Evolutionary conservation across 1,284 basidiomycete species (phyloP).

Genomic region (Rhodotorula sp.): DNA sequence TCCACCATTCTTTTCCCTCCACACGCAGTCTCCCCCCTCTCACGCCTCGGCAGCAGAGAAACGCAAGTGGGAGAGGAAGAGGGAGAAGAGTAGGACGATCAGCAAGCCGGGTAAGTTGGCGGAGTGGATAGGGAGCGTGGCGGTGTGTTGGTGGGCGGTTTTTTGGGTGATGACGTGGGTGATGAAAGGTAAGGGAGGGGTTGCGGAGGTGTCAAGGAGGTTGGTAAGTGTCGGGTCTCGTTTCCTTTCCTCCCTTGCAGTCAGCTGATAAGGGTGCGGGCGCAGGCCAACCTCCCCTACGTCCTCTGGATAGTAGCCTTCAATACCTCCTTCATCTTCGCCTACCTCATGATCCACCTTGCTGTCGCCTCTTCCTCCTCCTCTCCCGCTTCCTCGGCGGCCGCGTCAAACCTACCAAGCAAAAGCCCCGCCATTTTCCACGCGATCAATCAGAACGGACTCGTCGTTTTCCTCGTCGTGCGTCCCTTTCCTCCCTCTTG

Average conservation of each 20-base stretch:
- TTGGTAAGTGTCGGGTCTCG: constrained; percentile 62
- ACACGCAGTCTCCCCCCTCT: neutral
- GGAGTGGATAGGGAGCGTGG: constrained; percentile 72
- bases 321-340: constrained; percentile 81
- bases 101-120: constrained; percentile 59
- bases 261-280: neutral
- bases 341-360: constrained; percentile 74
- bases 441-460: constrained; percentile 76
- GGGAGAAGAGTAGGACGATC: constrained; percentile 5
- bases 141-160: constrained; percentile 71
- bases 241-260: too few species aligned
- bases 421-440: constrained; percentile 62
- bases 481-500: neutral
- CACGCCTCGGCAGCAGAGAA: neutral
- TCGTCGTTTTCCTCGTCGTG: constrained; percentile 77
- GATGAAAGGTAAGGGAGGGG: constrained; percentile 10
- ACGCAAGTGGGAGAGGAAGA: neutral
- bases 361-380: constrained; percentile 33
- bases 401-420: neutral
- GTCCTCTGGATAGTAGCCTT: constrained; percentile 85
- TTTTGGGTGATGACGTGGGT: constrained; percentile 53
- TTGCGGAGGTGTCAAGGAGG: constrained; percentile 62
- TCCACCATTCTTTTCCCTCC: constrained; percentile 39
- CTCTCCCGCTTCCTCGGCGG: constrained; percentile 31
- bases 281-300: constrained; percentile 81